Evolutionary conservation across 2,329 filamentous ascomycete genomes (phyloP).

Genomic region (Penicillium sclerotiorum): DNA sequence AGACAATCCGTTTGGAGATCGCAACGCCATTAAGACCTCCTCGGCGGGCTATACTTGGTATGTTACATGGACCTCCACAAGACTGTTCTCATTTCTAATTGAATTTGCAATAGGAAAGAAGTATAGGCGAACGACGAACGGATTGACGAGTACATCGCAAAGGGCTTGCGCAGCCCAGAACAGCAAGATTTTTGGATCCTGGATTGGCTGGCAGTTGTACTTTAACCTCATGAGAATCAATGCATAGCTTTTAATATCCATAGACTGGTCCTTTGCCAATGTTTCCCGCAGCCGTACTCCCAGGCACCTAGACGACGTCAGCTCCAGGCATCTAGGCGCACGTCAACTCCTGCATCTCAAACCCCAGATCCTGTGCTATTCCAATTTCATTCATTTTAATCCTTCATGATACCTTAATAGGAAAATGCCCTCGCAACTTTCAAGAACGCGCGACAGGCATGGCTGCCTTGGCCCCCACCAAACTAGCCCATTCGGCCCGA

Average conservation of each 20-base stretch:
- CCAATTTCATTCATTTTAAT: no score
- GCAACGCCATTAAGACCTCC: constrained; percentile 61
- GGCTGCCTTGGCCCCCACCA: background rate
- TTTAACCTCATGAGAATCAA: background rate
- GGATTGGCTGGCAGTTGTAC: background rate
- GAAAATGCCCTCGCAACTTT: background rate
- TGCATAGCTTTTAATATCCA: constrained; percentile 3
- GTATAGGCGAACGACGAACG: constrained; percentile 17
- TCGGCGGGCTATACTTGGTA: constrained; percentile 40
- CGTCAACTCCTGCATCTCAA: background rate
- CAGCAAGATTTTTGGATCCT: background rate
- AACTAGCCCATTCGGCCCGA: background rate
- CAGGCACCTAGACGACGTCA: background rate
- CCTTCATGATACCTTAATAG: background rate
- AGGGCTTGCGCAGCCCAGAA: no score
- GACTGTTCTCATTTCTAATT: constrained; percentile 5
- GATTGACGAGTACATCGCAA: background rate
- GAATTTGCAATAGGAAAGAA: constrained; percentile 30
- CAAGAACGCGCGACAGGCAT: background rate
- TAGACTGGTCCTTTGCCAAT: background rate
- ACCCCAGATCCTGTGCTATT: no score
- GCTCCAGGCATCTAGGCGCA: background rate
- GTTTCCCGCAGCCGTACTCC: background rate
- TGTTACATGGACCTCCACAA: constrained; percentile 8
- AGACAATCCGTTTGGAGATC: constrained; percentile 85